Evolutionary conservation across 768 basidiomycete species (phyloP), one percentile per base, ranked within the genome.

Genomic region (Mycena metata): DNA sequence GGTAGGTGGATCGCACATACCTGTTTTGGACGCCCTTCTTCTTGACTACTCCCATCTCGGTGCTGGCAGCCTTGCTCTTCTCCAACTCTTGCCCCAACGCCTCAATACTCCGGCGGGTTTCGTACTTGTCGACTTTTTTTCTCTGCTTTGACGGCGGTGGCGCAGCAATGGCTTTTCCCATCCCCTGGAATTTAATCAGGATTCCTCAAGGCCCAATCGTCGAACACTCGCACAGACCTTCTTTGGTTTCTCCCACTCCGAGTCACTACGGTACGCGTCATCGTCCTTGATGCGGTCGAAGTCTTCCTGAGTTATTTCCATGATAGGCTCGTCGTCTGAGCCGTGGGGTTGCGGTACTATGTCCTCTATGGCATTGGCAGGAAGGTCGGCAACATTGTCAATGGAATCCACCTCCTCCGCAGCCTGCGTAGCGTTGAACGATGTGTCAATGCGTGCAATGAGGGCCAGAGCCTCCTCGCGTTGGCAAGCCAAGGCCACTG

Each of bases 201-300:
- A 4, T n/a, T n/a, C 35, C 10, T 3, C 33, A 16, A n/a, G n/a
- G 6, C 12, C 12, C 7, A 23, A 36, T 39, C 21, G 21, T 12
- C 35, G 36, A 23, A 13, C 13, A 7, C n/a, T n/a, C n/a, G 39
- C 54, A 16, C 17, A 15, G 19, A 41, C 35, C 16, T 55, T 45
- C 30, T 17, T 19, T 5, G 43, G 43, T n/a, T n/a, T n/a, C 17
- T 60, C 58, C 17, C n/a, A 46, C 45, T 60, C 33, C 30, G 21
- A 33, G 24, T 10, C 10, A 39, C 36, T 41, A 6, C 21, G 43
- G 60, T 50, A 61, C 12, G 60, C 60, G 15, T 61, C 23, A 12
- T 61, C 60, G 23, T 62, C 60, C 4, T 60, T 46, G 24, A 60
- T 49, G 11, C 46, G 59, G 5, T 60, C 46, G 23, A 62, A 62